Conservation (phyloP, 2,329 filamentous ascomycete species). For the Colletotrichum liriopes region DNA sequence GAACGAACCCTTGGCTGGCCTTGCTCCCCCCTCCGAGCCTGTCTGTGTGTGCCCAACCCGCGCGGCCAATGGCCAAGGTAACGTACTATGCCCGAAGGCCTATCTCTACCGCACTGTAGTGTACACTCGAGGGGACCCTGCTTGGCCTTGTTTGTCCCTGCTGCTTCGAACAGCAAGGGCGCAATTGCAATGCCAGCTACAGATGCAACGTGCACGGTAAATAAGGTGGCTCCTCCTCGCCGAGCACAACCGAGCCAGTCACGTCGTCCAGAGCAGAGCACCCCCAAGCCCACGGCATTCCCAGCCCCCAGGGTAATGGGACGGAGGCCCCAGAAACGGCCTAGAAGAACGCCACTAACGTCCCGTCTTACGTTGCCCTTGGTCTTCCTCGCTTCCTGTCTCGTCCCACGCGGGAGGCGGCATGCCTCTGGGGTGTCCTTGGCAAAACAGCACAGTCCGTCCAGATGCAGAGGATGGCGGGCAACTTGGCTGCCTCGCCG, state of each 20-base stretch:
- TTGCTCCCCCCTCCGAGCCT: background rate
- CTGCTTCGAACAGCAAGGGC: background rate
- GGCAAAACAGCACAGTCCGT: too few relatives aligned
- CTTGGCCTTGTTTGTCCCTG: background rate
- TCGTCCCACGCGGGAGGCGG: background rate
- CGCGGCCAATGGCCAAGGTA: background rate
- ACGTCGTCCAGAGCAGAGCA: background rate
- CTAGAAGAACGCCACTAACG: constrained; percentile 14
- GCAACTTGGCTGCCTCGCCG: too few relatives aligned
- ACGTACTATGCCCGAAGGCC: background rate
- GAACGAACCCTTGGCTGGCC: constrained; percentile 13
- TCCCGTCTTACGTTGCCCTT: constrained; percentile 20
- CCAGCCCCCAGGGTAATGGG: constrained; percentile 13
- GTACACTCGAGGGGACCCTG: too few relatives aligned
- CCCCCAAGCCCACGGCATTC: background rate
- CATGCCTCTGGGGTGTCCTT: too few relatives aligned
- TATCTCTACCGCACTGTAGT: too few relatives aligned
- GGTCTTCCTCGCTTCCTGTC: background rate
- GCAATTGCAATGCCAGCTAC: background rate
- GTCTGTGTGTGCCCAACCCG: constrained; percentile 10
- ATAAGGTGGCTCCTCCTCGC: background rate
- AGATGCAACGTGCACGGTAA: background rate
- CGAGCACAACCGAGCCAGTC: background rate
- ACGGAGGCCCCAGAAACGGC: constrained; percentile 1
- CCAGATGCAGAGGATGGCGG: too few relatives aligned